phyloP scores from a whole-genome alignment of 2,329 filamentous ascomycete species.

The Hymenoscyphus albidus region DNA sequence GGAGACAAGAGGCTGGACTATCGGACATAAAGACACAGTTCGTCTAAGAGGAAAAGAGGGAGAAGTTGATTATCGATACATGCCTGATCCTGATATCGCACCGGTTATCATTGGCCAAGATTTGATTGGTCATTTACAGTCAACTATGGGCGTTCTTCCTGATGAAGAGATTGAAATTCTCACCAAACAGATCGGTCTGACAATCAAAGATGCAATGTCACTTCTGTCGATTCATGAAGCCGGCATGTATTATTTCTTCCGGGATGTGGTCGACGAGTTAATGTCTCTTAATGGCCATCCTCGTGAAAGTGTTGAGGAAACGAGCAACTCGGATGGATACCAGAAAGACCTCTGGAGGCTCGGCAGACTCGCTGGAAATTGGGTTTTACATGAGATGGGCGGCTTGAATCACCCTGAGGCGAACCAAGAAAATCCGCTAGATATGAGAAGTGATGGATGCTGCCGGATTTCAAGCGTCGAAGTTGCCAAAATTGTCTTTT shows the following conservation, averaged over 20 bases:
- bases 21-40: constrained; percentile 77
- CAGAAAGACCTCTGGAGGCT: constrained; percentile 28
- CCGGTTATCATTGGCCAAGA: constrained; percentile 72
- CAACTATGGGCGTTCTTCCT: constrained; percentile 65
- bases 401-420: constrained; percentile 53
- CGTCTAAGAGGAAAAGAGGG: constrained; percentile 88
- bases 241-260: constrained; percentile 77
- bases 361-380: constrained; percentile 53
- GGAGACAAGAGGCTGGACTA: constrained; percentile 90
- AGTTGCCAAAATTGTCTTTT: constrained; percentile 44
- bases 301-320: neutral
- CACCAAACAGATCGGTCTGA: constrained; percentile 61
- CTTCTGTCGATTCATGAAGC: constrained; percentile 75
- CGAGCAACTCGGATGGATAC: neutral
- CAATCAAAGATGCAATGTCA: constrained; percentile 77
- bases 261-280: constrained; percentile 53
- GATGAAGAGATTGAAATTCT: constrained; percentile 66
- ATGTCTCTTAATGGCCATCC: constrained; percentile 4
- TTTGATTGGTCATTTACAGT: constrained; percentile 60
- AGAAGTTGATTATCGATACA: constrained; percentile 96
- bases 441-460: constrained; percentile 24
- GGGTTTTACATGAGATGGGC: constrained; percentile 73
- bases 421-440: constrained; percentile 27
- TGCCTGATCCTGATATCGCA: constrained; percentile 90
- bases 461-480: constrained; percentile 26